Percentiles rank a stretch among this genome's conserved stretches.
Evolutionary conservation across 805 yeast species (phyloP).

Genomic region (Candida qinlingensis): DNA sequence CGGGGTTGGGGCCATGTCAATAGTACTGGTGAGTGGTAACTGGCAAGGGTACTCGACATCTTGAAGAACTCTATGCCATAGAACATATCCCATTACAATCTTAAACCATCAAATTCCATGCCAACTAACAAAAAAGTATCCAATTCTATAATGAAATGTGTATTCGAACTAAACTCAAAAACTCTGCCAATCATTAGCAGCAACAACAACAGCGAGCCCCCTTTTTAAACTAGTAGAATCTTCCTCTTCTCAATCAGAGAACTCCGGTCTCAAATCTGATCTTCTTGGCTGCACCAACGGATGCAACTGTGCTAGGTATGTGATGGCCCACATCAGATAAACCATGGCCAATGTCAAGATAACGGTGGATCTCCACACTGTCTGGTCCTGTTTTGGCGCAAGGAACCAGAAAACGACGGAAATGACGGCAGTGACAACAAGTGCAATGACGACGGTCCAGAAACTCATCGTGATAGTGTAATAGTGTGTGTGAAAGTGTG

Average conservation of each 20-base stretch:
- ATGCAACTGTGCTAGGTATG: conserved; percentile 79
- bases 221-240: too few species aligned
- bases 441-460: conserved; percentile 54
- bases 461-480: conserved; percentile 1
- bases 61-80: too few species aligned
- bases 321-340: conserved; percentile 88
- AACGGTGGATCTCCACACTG: conserved; percentile 72
- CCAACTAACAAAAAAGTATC: too few species aligned
- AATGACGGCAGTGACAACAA: conserved; percentile 50
- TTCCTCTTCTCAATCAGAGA: conserved; percentile 1
- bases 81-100: too few species aligned
- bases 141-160: too few species aligned
- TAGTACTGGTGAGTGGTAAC: too few species aligned
- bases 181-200: too few species aligned
- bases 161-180: too few species aligned
- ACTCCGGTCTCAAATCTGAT: conserved; percentile 85
- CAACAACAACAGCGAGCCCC: too few species aligned
- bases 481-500: neutral
- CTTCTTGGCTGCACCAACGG: conserved; percentile 90
- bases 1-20: too few species aligned
- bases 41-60: too few species aligned
- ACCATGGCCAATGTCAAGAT: conserved; percentile 70
- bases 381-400: conserved; percentile 79
- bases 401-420: conserved; percentile 73
- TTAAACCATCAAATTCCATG: too few species aligned